Base-by-base conservation (phyloP, 495 filamentous ascomycete species). In the Hyphodiscus hymeniophilus region DNA sequence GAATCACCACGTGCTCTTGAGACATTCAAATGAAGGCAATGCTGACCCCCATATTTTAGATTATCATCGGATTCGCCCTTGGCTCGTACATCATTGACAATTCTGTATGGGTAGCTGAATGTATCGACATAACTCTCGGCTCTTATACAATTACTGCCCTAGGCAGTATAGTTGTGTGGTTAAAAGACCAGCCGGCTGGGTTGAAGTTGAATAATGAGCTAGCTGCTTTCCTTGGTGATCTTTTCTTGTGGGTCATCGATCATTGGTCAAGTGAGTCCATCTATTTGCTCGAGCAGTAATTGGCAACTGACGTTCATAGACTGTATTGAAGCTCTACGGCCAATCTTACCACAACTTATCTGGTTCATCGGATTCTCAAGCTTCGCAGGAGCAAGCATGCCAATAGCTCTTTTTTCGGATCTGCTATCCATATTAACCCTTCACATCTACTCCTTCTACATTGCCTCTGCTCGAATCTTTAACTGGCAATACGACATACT, bases 1-100 rank as follows among this genome's bases (percentile, higher is more conserved):
- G n/a, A n/a, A n/a, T n/a, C n/a, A n/a, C n/a, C n/a, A n/a, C n/a
- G n/a, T n/a, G n/a, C n/a, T n/a, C n/a, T n/a, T n/a, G n/a, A n/a
- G n/a, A n/a, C n/a, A n/a, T n/a, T n/a, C n/a, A n/a, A n/a, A n/a
- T n/a, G n/a, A n/a, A n/a, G n/a, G n/a, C n/a, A n/a, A n/a, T n/a
- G n/a, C n/a, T n/a, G n/a, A n/a, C n/a, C n/a, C n/a, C n/a, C n/a
- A n/a, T n/a, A n/a, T n/a, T n/a, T n/a, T n/a, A n/a, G n/a, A n/a
- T n/a, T n/a, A 99, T 99, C 48, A 99, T 99, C 31, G 94, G 92
- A 12, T 95, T 97, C 58, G 94, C 92, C 5, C 66, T 97, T 13
- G 92, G 92, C 0, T 92, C 89, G 0, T 97, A 95, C 63, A 94
- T 99, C 55, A 92, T 97, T 45, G 92, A 97, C 60, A 96, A 97